Base-by-base conservation (phyloP, 345 rosid genomes). In the Euphorbia tirucalli region DNA sequence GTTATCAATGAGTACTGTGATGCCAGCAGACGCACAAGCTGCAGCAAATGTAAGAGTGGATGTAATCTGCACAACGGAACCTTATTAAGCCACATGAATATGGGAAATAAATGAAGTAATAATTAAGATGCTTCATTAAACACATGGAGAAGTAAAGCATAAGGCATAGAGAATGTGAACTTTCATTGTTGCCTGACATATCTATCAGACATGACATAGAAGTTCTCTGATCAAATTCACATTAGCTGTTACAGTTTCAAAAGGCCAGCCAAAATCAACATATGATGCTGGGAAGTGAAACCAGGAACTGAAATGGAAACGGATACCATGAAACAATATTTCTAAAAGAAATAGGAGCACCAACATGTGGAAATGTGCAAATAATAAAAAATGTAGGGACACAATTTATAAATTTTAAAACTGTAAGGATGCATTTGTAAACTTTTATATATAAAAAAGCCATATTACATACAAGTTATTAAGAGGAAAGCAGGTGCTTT, bases 11-110 rank as follows among this genome's bases (percentile, higher is more conserved):
- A 90, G 96, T 65, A 90, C 93, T 21, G 96, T 90, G 69, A 90
- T 90, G 67, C 93, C 96, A 0, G 96, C 91, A 25, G 96, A 84
- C 19, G 93, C 91, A 75, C 93, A 90, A 49, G 96, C 96, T 41
- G 96, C 96, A 8, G 96, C 91, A 73, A 87, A 90, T n/a, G 77
- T 81, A 54, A 90, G 86, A 11, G 90, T 88, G 64, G 96, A 90
- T 49, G 88, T 85, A 69, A 90, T 82, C 96, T 90, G 88, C 84
- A 81, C 31, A 64, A 39, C 37, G 6, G 32, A 15, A 68, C 19
- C 37, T 41, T 16, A 22, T 71, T 71, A 54, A 62, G 10, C 41
- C 43, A 49, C 41, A 66, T 48, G 18, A 28, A 63, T 28, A 41
- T 64, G 67, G 25, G 30, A 11, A 59, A 43, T 15, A 41, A 56